A percentile compares a stretch with the other conserved stretches of the same genome.
phyloP scores from a whole-genome alignment of 768 basidiomycete genomes.

The Rhizopogon roseolus region DNA sequence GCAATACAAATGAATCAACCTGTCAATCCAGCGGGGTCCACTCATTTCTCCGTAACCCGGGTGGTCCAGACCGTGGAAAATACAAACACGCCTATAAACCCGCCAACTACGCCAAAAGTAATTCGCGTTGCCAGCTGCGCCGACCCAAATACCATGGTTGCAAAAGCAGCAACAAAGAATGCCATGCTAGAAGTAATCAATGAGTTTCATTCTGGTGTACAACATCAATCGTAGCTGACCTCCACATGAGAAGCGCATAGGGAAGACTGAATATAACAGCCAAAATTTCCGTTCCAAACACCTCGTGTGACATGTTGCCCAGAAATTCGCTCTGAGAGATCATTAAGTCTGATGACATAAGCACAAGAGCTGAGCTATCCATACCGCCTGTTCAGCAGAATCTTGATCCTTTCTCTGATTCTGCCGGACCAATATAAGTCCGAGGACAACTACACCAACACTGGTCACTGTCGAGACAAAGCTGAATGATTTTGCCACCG shows the following conservation, averaged over 20 bases:
- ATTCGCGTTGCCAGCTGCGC: not conserved
- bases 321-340: slow-evolving; percentile 13
- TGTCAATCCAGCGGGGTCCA: not conserved
- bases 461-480: slow-evolving; percentile 33
- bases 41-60: not conserved
- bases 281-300: slow-evolving; percentile 18
- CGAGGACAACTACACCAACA: slow-evolving; percentile 29
- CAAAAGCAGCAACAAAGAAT: not conserved
- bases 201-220: not conserved
- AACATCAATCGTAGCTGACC: slow-evolving; percentile 10
- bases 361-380: slow-evolving; percentile 5
- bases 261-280: slow-evolving; percentile 28
- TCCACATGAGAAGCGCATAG: slow-evolving; percentile 24
- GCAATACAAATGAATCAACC: too few species aligned
- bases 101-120: not conserved
- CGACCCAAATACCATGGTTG: not conserved
- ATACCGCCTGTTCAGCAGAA: slow-evolving; percentile 24
- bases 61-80: not conserved
- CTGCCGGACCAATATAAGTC: slow-evolving; percentile 32
- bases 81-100: not conserved
- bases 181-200: not conserved
- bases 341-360: not conserved
- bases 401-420: slow-evolving; percentile 24
- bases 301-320: slow-evolving; percentile 3
- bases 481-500: slow-evolving; percentile 27